These are phyloP conservation scores for Debaryomyces sp. DNA, from an alignment of 1,139 yeast species.

Conservation along the genomic window DNA sequence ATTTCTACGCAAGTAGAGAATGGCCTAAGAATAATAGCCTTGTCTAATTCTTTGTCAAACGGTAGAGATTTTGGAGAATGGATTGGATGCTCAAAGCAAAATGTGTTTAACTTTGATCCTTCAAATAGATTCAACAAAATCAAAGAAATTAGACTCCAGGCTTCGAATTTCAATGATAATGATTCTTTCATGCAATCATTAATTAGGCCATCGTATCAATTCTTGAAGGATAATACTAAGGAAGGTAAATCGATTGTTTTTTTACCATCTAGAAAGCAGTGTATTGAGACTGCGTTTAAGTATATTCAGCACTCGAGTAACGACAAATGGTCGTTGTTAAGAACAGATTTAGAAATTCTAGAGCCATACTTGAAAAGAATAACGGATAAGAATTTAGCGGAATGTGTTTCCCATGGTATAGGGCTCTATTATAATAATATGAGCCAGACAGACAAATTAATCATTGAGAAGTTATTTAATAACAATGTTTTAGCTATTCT, in stretches of 20 bases:
- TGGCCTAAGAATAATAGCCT: conserved; percentile 60
- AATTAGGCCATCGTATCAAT: conserved; percentile 45
- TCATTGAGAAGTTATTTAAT: conserved; percentile 57
- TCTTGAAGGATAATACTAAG: conserved; percentile 26
- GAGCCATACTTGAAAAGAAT: conserved; percentile 46
- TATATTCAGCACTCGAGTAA: conserved; percentile 38
- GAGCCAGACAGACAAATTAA: conserved; percentile 52
- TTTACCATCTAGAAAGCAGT: conserved; percentile 56
- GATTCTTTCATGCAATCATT: conserved; percentile 55
- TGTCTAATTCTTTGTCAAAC: conserved; percentile 71
- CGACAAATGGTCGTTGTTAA: conserved; percentile 28
- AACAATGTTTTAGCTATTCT: conserved; percentile 56
- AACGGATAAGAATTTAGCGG: conserved; percentile 48
- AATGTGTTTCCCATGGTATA: conserved; percentile 60
- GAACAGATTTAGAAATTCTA: conserved; percentile 35
- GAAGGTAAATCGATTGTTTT: conserved; percentile 51
- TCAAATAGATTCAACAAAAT: conserved; percentile 58
- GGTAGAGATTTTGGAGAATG: conserved; percentile 83
- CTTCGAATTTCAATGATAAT: conserved; percentile 48
- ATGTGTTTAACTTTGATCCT: conserved; percentile 72
- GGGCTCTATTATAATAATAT: conserved; percentile 67
- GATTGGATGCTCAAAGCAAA: conserved; percentile 67
- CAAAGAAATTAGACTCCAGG: conserved; percentile 59
- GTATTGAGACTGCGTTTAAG: conserved; percentile 54
- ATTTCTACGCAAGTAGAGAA: conserved; percentile 64